A percentile compares a stretch with the other conserved stretches of the same genome.
Conservation (phyloP, 345 rosid species). For the Anastatica hierochuntica region DNA sequence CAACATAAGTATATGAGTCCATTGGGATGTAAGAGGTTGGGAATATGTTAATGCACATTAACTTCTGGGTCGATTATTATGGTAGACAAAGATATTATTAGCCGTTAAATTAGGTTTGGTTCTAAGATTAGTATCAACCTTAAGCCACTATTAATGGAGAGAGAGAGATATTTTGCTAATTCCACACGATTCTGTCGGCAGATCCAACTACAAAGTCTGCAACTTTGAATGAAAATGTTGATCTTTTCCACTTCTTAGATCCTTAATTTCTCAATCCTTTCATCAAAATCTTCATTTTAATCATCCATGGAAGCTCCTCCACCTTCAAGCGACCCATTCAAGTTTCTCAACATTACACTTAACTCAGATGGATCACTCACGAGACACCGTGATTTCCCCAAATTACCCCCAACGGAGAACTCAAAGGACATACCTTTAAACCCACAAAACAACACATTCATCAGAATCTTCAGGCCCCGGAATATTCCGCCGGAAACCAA, state of each 20-base stretch:
- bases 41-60: too few relatives aligned
- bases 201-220: conserved; percentile 13
- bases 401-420: conserved; percentile 26
- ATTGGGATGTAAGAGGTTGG: too few relatives aligned
- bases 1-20: too few relatives aligned
- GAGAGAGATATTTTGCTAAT: conserved; percentile 1
- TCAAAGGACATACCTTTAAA: conserved; percentile 51
- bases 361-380: conserved; percentile 66
- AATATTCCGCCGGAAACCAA: conserved; percentile 29
- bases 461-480: conserved; percentile 54
- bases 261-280: too few relatives aligned
- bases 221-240: conserved; percentile 7
- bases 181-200: conserved; percentile 11
- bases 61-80: background rate
- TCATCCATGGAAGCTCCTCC: conserved; percentile 27
- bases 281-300: background rate
- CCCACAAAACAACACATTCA: conserved; percentile 35
- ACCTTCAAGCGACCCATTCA: conserved; percentile 38
- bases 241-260: conserved; percentile 10
- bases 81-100: background rate
- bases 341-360: conserved; percentile 40
- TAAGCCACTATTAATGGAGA: conserved; percentile 12
- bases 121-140: background rate
- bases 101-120: conserved; percentile 14
- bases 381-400: conserved; percentile 35